A percentile compares a stretch with the other conserved stretches of the same genome.
Evolutionary conservation across 192 early-diverging fungal genomes (phyloP).

Genomic region (Rhizoclosmatium globosum): DNA sequence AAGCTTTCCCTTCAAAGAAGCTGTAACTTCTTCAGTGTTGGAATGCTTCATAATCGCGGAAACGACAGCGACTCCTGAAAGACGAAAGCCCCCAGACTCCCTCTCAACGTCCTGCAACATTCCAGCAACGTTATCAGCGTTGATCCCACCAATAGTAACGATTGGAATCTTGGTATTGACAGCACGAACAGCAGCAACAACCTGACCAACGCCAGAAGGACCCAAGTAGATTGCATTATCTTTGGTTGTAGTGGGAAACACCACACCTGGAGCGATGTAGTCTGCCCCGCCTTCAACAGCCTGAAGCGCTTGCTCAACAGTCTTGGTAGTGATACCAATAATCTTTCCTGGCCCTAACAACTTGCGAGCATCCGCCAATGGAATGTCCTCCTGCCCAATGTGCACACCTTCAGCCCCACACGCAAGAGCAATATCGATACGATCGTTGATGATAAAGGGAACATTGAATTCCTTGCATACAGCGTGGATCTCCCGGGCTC

Average conservation of each 20-base stretch:
- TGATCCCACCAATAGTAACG: constrained; percentile 85
- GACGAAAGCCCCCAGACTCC: constrained; percentile 32
- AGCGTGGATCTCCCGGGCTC: constrained; percentile 61
- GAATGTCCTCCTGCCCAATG: constrained; percentile 88
- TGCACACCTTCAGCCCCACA: constrained; percentile 88
- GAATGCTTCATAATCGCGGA: constrained; percentile 79
- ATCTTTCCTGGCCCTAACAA: constrained; percentile 80
- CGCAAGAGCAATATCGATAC: constrained; percentile 84
- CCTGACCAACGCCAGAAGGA: constrained; percentile 64
- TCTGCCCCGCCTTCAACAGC: constrained; percentile 77
- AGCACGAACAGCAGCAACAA: constrained; percentile 59
- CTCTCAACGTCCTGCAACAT: constrained; percentile 57
- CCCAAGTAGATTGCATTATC: constrained; percentile 60
- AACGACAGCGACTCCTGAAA: constrained; percentile 81
- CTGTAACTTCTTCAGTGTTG: constrained; percentile 62
- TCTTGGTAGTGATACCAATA: constrained; percentile 81
- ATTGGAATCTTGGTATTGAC: constrained; percentile 54
- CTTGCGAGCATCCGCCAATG: constrained; percentile 67
- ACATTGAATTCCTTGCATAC: constrained; percentile 68
- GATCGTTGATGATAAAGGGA: constrained; percentile 88
- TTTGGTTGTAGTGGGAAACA: constrained; percentile 71
- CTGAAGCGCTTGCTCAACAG: constrained; percentile 67
- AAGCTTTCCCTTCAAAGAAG: constrained; percentile 32
- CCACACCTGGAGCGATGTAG: constrained; percentile 82
- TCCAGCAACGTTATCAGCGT: constrained; percentile 66